Evolutionary conservation across 2,329 filamentous ascomycete species (phyloP).

Genomic region (Ophiosphaerella narmari): DNA sequence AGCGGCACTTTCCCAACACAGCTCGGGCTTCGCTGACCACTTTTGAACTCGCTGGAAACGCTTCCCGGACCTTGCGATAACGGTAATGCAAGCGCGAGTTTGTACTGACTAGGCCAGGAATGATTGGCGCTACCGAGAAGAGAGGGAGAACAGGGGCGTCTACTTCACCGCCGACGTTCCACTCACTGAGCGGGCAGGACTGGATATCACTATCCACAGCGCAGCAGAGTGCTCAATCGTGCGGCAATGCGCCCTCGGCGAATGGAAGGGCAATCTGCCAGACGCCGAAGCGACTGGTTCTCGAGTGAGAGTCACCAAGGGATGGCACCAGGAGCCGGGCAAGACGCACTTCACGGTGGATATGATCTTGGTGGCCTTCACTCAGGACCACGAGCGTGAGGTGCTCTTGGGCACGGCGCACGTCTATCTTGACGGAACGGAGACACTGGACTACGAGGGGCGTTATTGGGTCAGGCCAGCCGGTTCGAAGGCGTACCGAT

Average conservation of each 20-base stretch:
- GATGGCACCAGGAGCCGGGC: conserved; percentile 6
- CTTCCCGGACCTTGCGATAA: too few relatives aligned
- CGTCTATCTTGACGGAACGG: conserved; percentile 12
- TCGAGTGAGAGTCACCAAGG: conserved; percentile 2
- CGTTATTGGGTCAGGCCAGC: too few relatives aligned
- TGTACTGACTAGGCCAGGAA: too few relatives aligned
- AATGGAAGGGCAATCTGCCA: neutral
- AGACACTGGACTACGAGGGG: neutral
- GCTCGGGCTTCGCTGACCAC: too few relatives aligned
- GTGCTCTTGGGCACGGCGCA: conserved; percentile 4
- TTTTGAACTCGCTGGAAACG: too few relatives aligned
- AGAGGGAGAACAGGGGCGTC: neutral
- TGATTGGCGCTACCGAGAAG: too few relatives aligned
- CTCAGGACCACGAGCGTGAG: neutral
- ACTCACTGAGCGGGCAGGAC: neutral
- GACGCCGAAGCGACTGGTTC: neutral
- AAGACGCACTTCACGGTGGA: conserved; percentile 9
- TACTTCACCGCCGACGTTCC: neutral
- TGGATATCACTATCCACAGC: neutral
- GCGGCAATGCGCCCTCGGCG: neutral
- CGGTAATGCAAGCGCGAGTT: too few relatives aligned
- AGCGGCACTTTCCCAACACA: too few relatives aligned
- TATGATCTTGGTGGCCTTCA: neutral
- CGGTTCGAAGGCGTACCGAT: too few relatives aligned
- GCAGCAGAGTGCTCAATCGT: neutral